Percentiles rank a stretch among this genome's conserved stretches.
Evolutionary conservation across 768 basidiomycete genomes (phyloP).

Genomic region (Tulasnella sp.): DNA sequence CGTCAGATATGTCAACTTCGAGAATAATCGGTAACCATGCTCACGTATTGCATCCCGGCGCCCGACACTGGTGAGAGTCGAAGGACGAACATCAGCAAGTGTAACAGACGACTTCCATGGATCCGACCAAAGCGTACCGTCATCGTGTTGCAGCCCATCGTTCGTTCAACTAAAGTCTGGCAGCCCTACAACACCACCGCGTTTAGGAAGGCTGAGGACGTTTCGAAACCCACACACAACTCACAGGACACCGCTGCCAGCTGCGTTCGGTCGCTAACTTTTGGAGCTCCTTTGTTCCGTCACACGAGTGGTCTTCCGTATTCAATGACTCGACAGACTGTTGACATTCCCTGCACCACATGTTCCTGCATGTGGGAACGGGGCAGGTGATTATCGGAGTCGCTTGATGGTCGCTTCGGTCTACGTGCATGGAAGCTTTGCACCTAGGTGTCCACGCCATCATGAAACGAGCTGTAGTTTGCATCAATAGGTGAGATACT

Average conservation of each 20-base stretch:
- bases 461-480: neutral
- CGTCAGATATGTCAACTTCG: neutral
- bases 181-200: neutral
- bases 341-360: conserved; percentile 57
- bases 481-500: neutral
- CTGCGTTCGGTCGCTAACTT: conserved; percentile 40
- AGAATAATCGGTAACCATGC: neutral
- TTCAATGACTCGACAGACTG: conserved; percentile 37
- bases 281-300: conserved; percentile 48
- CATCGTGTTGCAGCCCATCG: conserved; percentile 15
- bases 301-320: conserved; percentile 45
- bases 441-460: conserved; percentile 29
- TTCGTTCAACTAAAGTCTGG: conserved; percentile 3
- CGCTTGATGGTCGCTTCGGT: conserved; percentile 40
- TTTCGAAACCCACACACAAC: conserved; percentile 19
- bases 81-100: neutral
- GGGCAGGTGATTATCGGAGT: conserved; percentile 45
- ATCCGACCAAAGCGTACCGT: conserved; percentile 1
- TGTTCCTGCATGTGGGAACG: conserved; percentile 38
- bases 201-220: neutral
- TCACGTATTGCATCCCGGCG: conserved; percentile 15
- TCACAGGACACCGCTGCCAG: conserved; percentile 57
- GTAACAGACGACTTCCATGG: neutral
- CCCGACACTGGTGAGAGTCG: neutral
- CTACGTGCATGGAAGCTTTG: conserved; percentile 41